These are phyloP conservation scores for Candida broadrunensis DNA, from an alignment of 805 yeast species.

Conservation along the genomic window DNA sequence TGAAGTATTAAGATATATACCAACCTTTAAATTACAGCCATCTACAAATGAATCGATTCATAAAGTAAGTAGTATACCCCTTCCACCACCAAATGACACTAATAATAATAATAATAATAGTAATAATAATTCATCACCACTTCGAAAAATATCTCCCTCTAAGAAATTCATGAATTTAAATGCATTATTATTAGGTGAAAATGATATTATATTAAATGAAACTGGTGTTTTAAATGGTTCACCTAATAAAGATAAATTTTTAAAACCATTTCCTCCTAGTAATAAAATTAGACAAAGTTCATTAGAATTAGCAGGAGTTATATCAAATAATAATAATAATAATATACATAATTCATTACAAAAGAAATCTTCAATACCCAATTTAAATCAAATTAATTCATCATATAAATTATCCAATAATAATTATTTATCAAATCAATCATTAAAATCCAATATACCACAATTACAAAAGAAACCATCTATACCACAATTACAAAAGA, in stretches of 20 bases:
- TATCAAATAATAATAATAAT: neutral
- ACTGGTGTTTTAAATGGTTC: slow-evolving; percentile 8
- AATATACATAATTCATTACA: slow-evolving; percentile 7
- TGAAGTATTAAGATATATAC: slow-evolving; percentile 17
- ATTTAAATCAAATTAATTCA: slow-evolving; percentile 15
- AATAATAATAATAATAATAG: neutral
- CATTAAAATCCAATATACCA: slow-evolving; percentile 15
- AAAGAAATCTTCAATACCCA: slow-evolving; percentile 12
- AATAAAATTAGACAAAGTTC: slow-evolving; percentile 24
- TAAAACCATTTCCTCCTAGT: slow-evolving; percentile 24
- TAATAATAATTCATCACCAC: slow-evolving; percentile 12
- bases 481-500: slow-evolving; percentile 14
- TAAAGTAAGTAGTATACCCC: neutral
- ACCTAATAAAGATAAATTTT: slow-evolving; percentile 14
- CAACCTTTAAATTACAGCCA: neutral
- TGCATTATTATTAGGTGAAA: slow-evolving; percentile 18
- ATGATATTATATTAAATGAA: neutral
- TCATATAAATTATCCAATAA: slow-evolving; percentile 14
- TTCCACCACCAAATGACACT: too few species aligned
- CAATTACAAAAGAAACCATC: slow-evolving; percentile 11
- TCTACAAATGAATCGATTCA: neutral
- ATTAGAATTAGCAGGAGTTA: slow-evolving; percentile 35
- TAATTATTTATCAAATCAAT: slow-evolving; percentile 14
- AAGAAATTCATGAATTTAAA: slow-evolving; percentile 37
- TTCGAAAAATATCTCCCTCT: slow-evolving; percentile 37